Evolutionary conservation across 1,284 basidiomycete genomes (phyloP).

Genomic region (Cystobasidium pallidum): DNA sequence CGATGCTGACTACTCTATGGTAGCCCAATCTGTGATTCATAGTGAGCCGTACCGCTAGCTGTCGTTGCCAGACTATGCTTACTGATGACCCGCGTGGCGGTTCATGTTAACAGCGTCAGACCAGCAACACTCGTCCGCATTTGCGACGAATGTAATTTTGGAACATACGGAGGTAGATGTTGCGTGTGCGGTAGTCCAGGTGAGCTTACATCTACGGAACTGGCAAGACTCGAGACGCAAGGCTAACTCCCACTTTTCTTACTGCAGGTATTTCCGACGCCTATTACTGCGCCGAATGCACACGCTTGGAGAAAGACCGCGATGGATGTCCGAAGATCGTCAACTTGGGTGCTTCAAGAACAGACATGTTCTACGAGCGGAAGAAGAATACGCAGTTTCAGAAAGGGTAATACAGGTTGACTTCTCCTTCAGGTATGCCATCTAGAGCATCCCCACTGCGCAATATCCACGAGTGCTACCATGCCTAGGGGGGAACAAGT

Average conservation of each 20-base stretch:
- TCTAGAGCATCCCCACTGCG: too few species aligned
- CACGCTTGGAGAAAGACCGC: conserved; percentile 91
- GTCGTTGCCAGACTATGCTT: not conserved
- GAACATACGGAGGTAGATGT: conserved; percentile 93
- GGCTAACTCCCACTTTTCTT: not conserved
- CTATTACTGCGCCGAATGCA: conserved; percentile 91
- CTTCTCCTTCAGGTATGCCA: too few species aligned
- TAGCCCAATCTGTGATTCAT: conserved; percentile 98
- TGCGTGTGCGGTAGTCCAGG: conserved; percentile 95
- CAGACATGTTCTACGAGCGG: conserved; percentile 85
- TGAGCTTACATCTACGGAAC: conserved; percentile 57
- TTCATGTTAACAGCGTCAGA: conserved; percentile 64
- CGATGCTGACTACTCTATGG: conserved; percentile 1
- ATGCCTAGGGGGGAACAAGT: too few species aligned
- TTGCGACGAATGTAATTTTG: conserved; percentile 98
- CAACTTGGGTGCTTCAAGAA: conserved; percentile 79
- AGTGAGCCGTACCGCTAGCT: conserved; percentile 55
- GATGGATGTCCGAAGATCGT: conserved; percentile 99
- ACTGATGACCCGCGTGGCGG: conserved; percentile 17
- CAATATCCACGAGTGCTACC: too few species aligned
- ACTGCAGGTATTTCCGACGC: conserved; percentile 87
- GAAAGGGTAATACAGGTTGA: conserved; percentile 30
- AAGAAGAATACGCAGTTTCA: conserved; percentile 45
- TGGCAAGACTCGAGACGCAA: not conserved
- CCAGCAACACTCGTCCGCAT: conserved; percentile 97